Conservation (phyloP, 768 basidiomycete genomes). For the Panellus pusillus region DNA sequence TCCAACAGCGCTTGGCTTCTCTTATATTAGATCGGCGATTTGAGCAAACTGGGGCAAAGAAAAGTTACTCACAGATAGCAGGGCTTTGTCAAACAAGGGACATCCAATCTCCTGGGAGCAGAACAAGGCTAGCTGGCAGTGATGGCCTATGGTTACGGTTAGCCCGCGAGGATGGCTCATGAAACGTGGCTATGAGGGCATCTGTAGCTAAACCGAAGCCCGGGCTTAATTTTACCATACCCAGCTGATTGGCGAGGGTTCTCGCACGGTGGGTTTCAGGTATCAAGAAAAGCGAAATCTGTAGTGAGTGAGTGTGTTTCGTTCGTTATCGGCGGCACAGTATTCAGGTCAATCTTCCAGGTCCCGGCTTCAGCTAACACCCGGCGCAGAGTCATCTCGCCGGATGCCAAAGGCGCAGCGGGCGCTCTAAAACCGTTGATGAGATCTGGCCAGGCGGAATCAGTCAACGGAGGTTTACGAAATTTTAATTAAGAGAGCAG, state of each 20-base stretch:
- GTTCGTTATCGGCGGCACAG: neutral
- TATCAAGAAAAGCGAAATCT: neutral
- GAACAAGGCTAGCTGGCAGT: constrained; percentile 3
- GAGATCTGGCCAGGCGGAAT: constrained; percentile 11
- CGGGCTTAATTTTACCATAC: constrained; percentile 7
- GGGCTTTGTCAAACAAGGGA: constrained; percentile 17
- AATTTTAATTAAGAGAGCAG: constrained; percentile 17
- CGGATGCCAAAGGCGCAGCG: neutral
- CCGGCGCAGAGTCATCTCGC: constrained; percentile 2
- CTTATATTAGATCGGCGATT: constrained; percentile 13
- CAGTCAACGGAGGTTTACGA: constrained; percentile 6
- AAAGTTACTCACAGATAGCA: constrained; percentile 6
- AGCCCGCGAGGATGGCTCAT: constrained; percentile 13
- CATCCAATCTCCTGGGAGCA: constrained; percentile 17
- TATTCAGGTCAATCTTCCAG: constrained; percentile 10
- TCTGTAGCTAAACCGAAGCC: constrained; percentile 13
- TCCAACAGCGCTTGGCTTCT: neutral
- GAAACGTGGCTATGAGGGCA: constrained; percentile 17
- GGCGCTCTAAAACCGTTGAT: constrained; percentile 11
- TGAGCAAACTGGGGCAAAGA: constrained; percentile 11
- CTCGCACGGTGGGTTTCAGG: constrained; percentile 4
- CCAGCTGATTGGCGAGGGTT: constrained; percentile 11
- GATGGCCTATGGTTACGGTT: constrained; percentile 10
- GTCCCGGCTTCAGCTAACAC: neutral
- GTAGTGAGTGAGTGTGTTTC: constrained; percentile 1